phyloP scores from a whole-genome alignment of 2,329 filamentous ascomycete genomes.

The Fusarium scirpi region DNA sequence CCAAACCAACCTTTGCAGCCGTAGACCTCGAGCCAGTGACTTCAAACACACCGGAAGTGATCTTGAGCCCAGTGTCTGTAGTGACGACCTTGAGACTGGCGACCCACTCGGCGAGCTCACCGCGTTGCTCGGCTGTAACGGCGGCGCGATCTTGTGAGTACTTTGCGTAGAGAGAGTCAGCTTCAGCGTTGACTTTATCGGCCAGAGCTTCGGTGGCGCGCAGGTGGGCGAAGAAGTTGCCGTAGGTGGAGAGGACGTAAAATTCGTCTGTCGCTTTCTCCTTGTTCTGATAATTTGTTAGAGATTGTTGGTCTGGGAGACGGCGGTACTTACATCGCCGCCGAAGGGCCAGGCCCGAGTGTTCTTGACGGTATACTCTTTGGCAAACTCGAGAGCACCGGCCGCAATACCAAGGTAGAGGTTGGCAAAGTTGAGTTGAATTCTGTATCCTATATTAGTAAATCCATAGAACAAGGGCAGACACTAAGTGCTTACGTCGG shows the following conservation, averaged over 20 bases:
- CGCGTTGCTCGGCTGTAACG: constrained; percentile 64
- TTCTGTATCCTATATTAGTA: background rate
- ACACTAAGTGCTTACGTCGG: background rate
- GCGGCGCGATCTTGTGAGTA: constrained; percentile 53
- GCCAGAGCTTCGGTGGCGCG: constrained; percentile 69
- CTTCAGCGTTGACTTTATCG: constrained; percentile 64
- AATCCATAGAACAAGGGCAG: background rate
- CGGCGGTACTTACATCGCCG: constrained; percentile 60
- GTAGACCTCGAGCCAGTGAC: constrained; percentile 67
- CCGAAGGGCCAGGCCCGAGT: constrained; percentile 73
- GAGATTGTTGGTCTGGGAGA: accelerated
- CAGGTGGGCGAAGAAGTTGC: constrained; percentile 73
- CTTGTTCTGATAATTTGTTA: constrained; percentile 57
- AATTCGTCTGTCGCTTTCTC: constrained; percentile 70
- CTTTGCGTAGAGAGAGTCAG: constrained; percentile 60
- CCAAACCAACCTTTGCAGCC: constrained; percentile 68
- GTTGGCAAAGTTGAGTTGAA: constrained; percentile 20
- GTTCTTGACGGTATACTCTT: constrained; percentile 64
- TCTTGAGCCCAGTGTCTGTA: constrained; percentile 68
- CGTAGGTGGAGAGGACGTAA: constrained; percentile 74
- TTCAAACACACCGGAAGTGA: constrained; percentile 64
- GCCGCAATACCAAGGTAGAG: constrained; percentile 9
- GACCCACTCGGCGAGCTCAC: constrained; percentile 72
- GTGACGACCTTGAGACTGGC: constrained; percentile 13
- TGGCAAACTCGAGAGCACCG: constrained; percentile 56